Evolutionary conservation across 805 yeast genomes (phyloP).

Genomic region (Myxozyma neotropica): DNA sequence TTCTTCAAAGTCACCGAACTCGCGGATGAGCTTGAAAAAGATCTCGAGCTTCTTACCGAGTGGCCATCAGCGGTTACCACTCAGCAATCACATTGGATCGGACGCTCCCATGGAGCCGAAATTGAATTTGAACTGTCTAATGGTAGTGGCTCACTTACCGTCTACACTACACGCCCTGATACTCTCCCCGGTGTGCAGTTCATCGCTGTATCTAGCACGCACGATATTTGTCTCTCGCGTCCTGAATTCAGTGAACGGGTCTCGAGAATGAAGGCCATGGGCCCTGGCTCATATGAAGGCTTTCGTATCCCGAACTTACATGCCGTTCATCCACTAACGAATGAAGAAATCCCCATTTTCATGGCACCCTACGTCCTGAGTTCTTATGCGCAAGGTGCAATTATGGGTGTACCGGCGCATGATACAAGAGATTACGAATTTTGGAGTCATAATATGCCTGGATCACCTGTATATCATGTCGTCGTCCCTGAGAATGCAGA

Average conservation of each 20-base stretch:
- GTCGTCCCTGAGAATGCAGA: conserved; percentile 48
- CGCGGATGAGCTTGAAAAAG: conserved; percentile 67
- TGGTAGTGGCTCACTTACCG: conserved; percentile 45
- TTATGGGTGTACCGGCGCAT: conserved; percentile 98
- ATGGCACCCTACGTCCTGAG: conserved; percentile 90
- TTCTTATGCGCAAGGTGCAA: conserved; percentile 87
- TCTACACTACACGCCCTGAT: conserved; percentile 89
- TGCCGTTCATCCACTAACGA: conserved; percentile 58
- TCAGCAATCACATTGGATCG: conserved; percentile 96
- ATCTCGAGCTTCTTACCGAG: conserved; percentile 58
- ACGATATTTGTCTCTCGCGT: conserved; percentile 54
- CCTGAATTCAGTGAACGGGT: conserved; percentile 55
- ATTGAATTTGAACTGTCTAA: conserved; percentile 49
- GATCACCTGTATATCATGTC: conserved; percentile 47
- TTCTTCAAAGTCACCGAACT: conserved; percentile 85
- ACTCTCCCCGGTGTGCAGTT: conserved; percentile 83
- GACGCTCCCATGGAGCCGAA: conserved; percentile 79
- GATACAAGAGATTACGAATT: conserved; percentile 82
- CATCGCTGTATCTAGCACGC: conserved; percentile 74
- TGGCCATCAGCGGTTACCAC: conserved; percentile 91
- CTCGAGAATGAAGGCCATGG: conserved; percentile 40
- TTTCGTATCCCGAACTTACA: conserved; percentile 51
- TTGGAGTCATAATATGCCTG: conserved; percentile 67
- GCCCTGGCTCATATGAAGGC: conserved; percentile 61
- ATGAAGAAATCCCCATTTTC: conserved; percentile 64